These are phyloP conservation scores for Colletotrichum chrysophilum DNA, from an alignment of 2,329 filamentous ascomycete species.

Conservation along the genomic window DNA sequence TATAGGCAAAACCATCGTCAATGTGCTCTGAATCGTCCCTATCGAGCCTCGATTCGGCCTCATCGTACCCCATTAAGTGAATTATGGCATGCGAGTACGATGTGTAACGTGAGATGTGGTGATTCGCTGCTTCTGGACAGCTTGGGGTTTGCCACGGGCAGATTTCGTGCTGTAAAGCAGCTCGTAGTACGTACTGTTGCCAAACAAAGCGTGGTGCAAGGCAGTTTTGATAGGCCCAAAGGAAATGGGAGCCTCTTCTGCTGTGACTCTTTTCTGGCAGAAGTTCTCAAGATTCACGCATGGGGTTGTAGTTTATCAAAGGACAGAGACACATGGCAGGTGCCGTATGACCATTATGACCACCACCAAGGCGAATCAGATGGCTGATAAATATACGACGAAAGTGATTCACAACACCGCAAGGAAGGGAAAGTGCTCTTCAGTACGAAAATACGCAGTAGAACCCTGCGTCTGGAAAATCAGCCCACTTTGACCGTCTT, in stretches of 20 bases:
- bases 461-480: not conserved
- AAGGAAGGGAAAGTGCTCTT: not conserved
- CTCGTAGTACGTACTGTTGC: not conserved
- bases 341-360: not conserved
- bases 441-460: not conserved
- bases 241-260: not conserved
- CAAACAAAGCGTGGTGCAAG: not conserved
- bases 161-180: not conserved
- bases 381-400: not conserved
- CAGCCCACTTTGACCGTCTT: accelerated
- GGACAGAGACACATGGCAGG: not conserved
- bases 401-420: not conserved
- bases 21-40: not conserved
- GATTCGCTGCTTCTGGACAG: not conserved
- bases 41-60: not conserved
- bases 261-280: not conserved
- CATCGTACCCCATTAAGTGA: not conserved
- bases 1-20: not conserved
- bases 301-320: not conserved
- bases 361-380: not conserved
- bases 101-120: not conserved
- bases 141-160: not conserved
- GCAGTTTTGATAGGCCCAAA: not conserved
- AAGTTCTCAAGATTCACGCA: not conserved
- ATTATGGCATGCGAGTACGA: not conserved